A percentile compares a stretch with the other conserved stretches of the same genome.
phyloP scores from a whole-genome alignment of 2,329 filamentous ascomycete species.

The Aspergillus quadricinctus region DNA sequence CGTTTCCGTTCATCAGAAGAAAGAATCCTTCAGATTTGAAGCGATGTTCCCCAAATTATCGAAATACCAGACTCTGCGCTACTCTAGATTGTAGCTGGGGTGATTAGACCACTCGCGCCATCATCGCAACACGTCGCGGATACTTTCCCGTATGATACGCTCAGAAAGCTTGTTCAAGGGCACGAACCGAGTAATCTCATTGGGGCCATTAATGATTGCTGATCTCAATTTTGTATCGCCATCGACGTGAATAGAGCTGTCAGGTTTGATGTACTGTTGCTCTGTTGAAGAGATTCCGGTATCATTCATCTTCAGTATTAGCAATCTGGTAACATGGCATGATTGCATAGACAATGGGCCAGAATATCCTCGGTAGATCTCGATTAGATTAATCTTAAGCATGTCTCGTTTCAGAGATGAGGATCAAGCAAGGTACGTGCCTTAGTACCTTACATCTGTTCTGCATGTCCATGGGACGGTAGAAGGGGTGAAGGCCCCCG shows the following conservation, averaged over 20 bases:
- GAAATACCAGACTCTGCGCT: neutral
- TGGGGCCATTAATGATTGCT: neutral
- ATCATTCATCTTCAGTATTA: neutral
- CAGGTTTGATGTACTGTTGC: too few relatives aligned
- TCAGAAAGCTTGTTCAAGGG: neutral
- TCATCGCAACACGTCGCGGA: neutral
- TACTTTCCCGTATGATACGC: neutral
- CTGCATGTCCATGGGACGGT: neutral
- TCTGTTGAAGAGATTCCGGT: neutral
- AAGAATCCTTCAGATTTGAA: neutral
- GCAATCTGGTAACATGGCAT: neutral
- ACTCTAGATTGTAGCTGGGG: neutral
- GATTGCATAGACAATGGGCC: too few relatives aligned
- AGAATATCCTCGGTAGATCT: neutral
- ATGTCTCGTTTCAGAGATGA: neutral
- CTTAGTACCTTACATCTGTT: neutral
- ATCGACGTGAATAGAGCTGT: too few relatives aligned
- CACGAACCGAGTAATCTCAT: neutral
- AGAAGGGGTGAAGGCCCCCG: constrained; percentile 2
- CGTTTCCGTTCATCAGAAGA: neutral
- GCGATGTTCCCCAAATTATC: neutral
- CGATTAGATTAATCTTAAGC: neutral
- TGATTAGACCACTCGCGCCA: neutral
- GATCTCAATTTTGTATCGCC: neutral
- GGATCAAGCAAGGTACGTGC: neutral